Conservation (phyloP, 1,139 yeast species). For the Blastobotrys aristatus region DNA sequence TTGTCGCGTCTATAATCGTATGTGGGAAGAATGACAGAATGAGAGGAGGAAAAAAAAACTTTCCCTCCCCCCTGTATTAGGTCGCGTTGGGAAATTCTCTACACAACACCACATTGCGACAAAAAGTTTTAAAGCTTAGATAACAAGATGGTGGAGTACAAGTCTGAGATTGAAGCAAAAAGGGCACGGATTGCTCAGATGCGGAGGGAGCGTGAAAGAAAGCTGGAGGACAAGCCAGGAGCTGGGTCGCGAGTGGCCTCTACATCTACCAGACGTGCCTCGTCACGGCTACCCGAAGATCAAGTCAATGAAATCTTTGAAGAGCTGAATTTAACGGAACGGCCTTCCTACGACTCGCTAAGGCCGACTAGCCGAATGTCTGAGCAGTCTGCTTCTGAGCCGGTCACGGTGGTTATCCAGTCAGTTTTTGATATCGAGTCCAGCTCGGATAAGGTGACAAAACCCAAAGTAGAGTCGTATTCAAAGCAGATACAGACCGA, state of each 20-base stretch:
- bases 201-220: neutral
- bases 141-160: neutral
- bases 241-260: neutral
- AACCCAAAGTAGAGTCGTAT: slow-evolving; percentile 23
- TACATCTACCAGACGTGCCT: neutral
- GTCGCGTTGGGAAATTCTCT: too few species aligned
- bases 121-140: neutral
- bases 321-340: slow-evolving; percentile 1
- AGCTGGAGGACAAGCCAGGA: neutral
- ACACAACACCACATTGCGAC: neutral
- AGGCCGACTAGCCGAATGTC: slow-evolving; percentile 7
- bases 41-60: too few species aligned
- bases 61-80: too few species aligned
- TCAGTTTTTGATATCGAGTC: slow-evolving; percentile 22
- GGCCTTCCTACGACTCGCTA: slow-evolving; percentile 2
- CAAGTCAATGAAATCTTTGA: slow-evolving; percentile 4
- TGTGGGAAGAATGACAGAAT: too few species aligned
- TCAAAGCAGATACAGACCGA: slow-evolving; percentile 29
- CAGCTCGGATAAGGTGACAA: neutral
- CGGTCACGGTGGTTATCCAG: slow-evolving; percentile 10
- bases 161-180: slow-evolving; percentile 3
- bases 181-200: slow-evolving; percentile 3
- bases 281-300: neutral
- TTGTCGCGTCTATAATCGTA: neutral
- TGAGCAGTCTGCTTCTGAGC: neutral